Evolutionary conservation across 257 asterid genomes (phyloP), one percentile per base, ranked within the genome.

Genomic region (Nyctanthes arbortristis): DNA sequence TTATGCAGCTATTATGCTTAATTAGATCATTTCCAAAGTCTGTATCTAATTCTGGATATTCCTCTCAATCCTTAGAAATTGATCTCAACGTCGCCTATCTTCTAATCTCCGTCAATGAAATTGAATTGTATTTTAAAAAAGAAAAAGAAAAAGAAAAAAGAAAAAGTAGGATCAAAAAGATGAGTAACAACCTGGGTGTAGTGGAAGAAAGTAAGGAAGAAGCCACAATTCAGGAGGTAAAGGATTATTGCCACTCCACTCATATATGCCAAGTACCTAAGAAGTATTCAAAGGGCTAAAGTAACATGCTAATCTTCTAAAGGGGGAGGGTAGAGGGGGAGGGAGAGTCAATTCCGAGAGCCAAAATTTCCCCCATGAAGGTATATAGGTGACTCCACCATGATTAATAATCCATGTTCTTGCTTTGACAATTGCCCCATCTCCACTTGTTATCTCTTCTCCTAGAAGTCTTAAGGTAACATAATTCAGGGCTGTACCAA

Each of bases 211-310:
- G 73, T 83, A 80, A 2, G 96, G 96, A 35, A 90, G 82, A 69
- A 88, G 88, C 97, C 96, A 90, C 5, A 88, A n/a, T 76, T 90
- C 97, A 1, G 97, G 96, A 7, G 82, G 97, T 22, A 88, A 64
- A 55, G 96, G 96, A 74, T 88, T 90, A 61, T 85, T 86, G 52
- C 96, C 97, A 1, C 68, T 79, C 96, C 96, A 90, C 12, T 88
- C 91, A 45, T 83, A 88, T 65, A 79, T 89, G 13, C 97, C 97
- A 45, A 91, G 91, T 27, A 79, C 83, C 96, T 89, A 61, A 37
- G 28, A 70, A 13, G 40, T 69, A 5, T 30, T 5, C 22, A 31
- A 24, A 33, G 71, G 35, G 35, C 24, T 13, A 52, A 9, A 1
- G 30, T 52, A 52, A 24, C 30, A 52, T 52, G n/a, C n/a, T n/a